Conservation (phyloP, 2,329 filamentous ascomycete species). For the Paecilomyces sp. region DNA sequence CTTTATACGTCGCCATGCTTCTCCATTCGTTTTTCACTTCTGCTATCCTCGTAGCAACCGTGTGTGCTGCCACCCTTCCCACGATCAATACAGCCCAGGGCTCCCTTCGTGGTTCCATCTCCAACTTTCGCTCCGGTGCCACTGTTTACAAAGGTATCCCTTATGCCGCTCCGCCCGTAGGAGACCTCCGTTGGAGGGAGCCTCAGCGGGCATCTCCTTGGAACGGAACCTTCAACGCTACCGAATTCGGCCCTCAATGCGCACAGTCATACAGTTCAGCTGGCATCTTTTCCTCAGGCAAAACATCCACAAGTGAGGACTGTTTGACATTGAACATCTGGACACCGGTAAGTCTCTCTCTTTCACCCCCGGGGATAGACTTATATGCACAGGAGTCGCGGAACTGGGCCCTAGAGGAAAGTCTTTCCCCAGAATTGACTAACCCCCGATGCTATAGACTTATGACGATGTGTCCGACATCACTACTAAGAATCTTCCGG, state of each 20-base stretch:
- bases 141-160: constrained; percentile 19
- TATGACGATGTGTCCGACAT: constrained; percentile 5
- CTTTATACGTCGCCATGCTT: background rate
- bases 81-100: constrained; percentile 9
- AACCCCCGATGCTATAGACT: constrained; percentile 7
- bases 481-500: background rate
- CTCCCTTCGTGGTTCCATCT: constrained; percentile 14
- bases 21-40: background rate
- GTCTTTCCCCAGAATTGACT: background rate
- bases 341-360: constrained; percentile 5
- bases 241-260: constrained; percentile 14
- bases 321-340: constrained; percentile 17
- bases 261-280: constrained; percentile 12
- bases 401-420: background rate
- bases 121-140: constrained; percentile 13
- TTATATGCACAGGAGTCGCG: background rate
- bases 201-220: background rate
- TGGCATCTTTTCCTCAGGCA: constrained; percentile 23
- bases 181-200: background rate
- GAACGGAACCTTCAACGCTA: constrained; percentile 9
- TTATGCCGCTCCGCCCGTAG: constrained; percentile 5
- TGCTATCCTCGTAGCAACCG: background rate
- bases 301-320: constrained; percentile 19
- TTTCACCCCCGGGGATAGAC: background rate
- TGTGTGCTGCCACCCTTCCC: background rate